Percentiles rank a stretch among this genome's conserved stretches.
phyloP scores from a whole-genome alignment of 257 asterid genomes.

The Rhazya stricta region DNA sequence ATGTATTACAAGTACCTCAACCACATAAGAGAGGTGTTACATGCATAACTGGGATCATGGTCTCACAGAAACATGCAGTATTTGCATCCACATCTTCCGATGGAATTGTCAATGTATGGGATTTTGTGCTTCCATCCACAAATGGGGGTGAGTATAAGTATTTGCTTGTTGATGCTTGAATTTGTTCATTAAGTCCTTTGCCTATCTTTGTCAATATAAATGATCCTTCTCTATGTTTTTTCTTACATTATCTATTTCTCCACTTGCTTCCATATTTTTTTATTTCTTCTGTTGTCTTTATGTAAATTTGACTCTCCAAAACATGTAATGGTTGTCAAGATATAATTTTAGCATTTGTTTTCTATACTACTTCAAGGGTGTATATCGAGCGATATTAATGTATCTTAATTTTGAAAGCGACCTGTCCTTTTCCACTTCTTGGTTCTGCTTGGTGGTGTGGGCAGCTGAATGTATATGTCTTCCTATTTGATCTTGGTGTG shows the following conservation, averaged over 20 bases:
- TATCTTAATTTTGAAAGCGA: neutral
- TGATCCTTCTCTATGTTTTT: neutral
- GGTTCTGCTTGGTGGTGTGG: neutral
- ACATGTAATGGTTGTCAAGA: neutral
- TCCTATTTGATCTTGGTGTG: neutral
- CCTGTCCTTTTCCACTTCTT: neutral
- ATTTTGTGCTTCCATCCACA: constrained; percentile 47
- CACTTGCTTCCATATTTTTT: neutral
- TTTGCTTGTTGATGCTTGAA: neutral
- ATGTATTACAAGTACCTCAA: constrained; percentile 63
- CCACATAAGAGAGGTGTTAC: constrained; percentile 86
- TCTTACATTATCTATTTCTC: constrained; percentile 6
- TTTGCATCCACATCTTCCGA: constrained; percentile 93
- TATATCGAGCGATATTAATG: neutral
- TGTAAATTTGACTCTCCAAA: neutral
- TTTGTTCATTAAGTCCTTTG: constrained; percentile 10
- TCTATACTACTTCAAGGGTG: neutral
- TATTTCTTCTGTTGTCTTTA: neutral
- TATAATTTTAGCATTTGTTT: neutral
- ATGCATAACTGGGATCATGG: constrained; percentile 66
- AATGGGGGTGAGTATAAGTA: constrained; percentile 51
- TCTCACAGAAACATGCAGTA: constrained; percentile 57
- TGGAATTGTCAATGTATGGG: constrained; percentile 75
- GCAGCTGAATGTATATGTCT: neutral
- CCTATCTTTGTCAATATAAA: neutral